phyloP scores from a whole-genome alignment of 2,329 filamentous ascomycete species.

The Akanthomyces dipterigenus region DNA sequence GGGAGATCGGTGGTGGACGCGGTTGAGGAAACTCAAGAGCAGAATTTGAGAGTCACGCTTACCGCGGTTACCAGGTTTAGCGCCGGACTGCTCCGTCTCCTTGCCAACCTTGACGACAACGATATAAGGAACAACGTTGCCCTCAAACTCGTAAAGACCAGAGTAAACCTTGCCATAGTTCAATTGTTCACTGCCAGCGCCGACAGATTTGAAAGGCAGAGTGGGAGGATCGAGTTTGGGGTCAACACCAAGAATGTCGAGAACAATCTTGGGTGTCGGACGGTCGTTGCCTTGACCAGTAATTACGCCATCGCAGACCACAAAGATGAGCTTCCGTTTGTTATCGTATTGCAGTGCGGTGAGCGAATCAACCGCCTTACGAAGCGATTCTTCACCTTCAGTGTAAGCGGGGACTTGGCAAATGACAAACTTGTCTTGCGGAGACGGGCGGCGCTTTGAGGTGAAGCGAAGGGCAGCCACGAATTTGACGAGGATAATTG shows the following conservation, averaged over 20 bases:
- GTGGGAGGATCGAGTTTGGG: slow-evolving; percentile 94
- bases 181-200: slow-evolving; percentile 80
- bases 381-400: slow-evolving; percentile 89
- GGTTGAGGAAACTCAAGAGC: slow-evolving; percentile 95
- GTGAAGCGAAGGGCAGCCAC: slow-evolving; percentile 88
- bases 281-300: slow-evolving; percentile 93
- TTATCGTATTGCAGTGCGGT: slow-evolving; percentile 96
- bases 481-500: slow-evolving; percentile 82
- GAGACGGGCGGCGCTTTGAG: slow-evolving; percentile 78
- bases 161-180: slow-evolving; percentile 99
- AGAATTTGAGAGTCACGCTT: slow-evolving; percentile 97
- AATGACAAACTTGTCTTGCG: slow-evolving; percentile 98
- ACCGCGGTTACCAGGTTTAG: slow-evolving; percentile 94
- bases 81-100: slow-evolving; percentile 82
- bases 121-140: slow-evolving; percentile 93
- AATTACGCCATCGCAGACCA: slow-evolving; percentile 96
- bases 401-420: slow-evolving; percentile 98
- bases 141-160: slow-evolving; percentile 93
- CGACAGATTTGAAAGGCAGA: slow-evolving; percentile 88
- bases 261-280: slow-evolving; percentile 92
- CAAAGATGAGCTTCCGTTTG: slow-evolving; percentile 92
- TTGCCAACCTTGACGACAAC: slow-evolving; percentile 97
- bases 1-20: slow-evolving; percentile 85
- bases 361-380: slow-evolving; percentile 88
- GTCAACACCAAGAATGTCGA: slow-evolving; percentile 95